phyloP scores from a whole-genome alignment of 2,329 filamentous ascomycete genomes.

The Incumbomyces lentus region DNA sequence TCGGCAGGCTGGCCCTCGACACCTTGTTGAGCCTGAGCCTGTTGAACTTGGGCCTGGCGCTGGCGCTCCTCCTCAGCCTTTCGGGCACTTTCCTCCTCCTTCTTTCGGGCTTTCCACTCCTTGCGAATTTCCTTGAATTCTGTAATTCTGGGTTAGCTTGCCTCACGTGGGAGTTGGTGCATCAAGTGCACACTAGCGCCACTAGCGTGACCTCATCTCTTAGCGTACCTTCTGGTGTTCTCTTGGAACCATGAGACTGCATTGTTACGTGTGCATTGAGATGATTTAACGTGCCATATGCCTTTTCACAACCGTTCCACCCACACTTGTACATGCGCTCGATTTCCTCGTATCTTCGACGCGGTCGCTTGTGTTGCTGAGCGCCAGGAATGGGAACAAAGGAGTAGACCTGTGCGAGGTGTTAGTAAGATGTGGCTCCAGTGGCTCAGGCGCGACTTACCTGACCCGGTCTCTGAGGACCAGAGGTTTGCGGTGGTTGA shows the following conservation, averaged over 20 bases:
- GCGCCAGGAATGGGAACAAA: conserved; percentile 92
- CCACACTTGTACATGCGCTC: conserved; percentile 99
- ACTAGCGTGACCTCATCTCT: background rate
- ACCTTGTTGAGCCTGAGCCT: conserved; percentile 33
- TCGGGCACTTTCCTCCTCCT: conserved; percentile 86
- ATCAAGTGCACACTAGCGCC: background rate
- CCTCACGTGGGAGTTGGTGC: too few relatives aligned
- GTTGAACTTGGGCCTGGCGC: conserved; percentile 48
- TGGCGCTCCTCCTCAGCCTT: conserved; percentile 83
- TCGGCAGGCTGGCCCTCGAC: conserved; percentile 42
- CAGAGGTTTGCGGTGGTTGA: conserved; percentile 49
- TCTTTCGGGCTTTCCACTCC: conserved; percentile 98
- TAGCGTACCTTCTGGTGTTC: conserved; percentile 86
- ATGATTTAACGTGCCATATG: conserved; percentile 94
- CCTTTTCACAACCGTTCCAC: conserved; percentile 97
- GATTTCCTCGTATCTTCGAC: conserved; percentile 92
- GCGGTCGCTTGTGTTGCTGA: conserved; percentile 91
- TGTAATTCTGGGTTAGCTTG: conserved; percentile 29
- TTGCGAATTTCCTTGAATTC: conserved; percentile 99
- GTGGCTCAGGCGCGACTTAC: conserved; percentile 32
- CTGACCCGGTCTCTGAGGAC: conserved; percentile 51
- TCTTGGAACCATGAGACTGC: conserved; percentile 91
- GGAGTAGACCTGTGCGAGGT: conserved; percentile 66
- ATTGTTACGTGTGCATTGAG: conserved; percentile 97
- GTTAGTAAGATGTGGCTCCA: conserved; percentile 22